A percentile compares a stretch with the other conserved stretches of the same genome.
Conservation (phyloP, 805 yeast genomes). For the Candida suzukii region DNA sequence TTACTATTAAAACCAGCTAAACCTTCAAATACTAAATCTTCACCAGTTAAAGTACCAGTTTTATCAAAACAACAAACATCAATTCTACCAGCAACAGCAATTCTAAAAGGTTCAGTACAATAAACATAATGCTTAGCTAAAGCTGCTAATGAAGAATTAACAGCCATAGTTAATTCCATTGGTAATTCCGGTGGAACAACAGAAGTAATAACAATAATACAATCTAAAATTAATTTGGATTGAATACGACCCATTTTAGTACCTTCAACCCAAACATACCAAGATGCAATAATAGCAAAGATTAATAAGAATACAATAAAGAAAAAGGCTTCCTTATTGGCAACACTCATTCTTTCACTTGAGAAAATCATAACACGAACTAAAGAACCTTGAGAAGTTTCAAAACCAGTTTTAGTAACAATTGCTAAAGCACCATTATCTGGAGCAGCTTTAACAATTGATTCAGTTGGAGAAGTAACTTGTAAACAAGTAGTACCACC, state of each 20-base stretch:
- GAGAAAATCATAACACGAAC: slow-evolving; percentile 98
- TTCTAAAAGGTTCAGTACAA: slow-evolving; percentile 98
- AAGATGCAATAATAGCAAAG: slow-evolving; percentile 91
- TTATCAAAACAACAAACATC: slow-evolving; percentile 98
- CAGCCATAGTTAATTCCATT: slow-evolving; percentile 98
- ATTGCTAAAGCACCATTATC: slow-evolving; percentile 89
- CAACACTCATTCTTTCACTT: slow-evolving; percentile 93
- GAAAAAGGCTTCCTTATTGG: slow-evolving; percentile 88
- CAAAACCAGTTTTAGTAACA: slow-evolving; percentile 94
- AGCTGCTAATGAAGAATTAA: slow-evolving; percentile 83
- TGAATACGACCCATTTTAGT: slow-evolving; percentile 92
- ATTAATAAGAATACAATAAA: slow-evolving; percentile 84
- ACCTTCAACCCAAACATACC: slow-evolving; percentile 99
- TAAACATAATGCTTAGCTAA: slow-evolving; percentile 81
- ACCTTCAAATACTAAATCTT: slow-evolving; percentile 94
- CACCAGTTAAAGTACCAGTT: slow-evolving; percentile 97
- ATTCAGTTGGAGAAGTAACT: slow-evolving; percentile 62
- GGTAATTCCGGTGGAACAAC: slow-evolving; percentile 99
- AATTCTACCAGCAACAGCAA: slow-evolving; percentile 95
- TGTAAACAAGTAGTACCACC: slow-evolving; percentile 97
- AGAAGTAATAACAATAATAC: slow-evolving; percentile 91
- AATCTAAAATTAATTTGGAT: slow-evolving; percentile 87
- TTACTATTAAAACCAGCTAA: slow-evolving; percentile 65
- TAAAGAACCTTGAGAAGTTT: slow-evolving; percentile 94
- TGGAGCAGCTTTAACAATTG: slow-evolving; percentile 61